Base-by-base conservation (phyloP, 345 rosid species). In the Ricinus communis region DNA sequence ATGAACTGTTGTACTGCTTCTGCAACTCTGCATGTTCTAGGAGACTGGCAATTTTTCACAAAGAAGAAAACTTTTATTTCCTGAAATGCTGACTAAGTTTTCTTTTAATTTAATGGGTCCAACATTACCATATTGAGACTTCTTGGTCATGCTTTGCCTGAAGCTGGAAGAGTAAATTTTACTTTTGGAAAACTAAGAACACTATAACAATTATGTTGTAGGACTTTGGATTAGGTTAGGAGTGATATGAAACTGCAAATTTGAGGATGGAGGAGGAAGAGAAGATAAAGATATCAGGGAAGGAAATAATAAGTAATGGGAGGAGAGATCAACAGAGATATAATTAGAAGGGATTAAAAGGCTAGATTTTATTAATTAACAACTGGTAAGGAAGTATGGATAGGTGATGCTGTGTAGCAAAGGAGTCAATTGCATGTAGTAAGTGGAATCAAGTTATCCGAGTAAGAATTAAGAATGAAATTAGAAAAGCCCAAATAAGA, bases 11-110 rank as follows among this genome's bases (percentile, higher is more conserved):
- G 40, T 22, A 49, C 41, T 16, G 31, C 12, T 15, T 60, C 5
- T 50, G 15, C 10, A 38, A 10, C 16, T 46, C 45, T 75, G 50
- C 40, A 50, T 52, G 50, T 61, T 66, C 49, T 63, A 54, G 53
- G 47, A 43, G 47, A 43, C 47, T 43, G 8, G 7, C 2, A 43
- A 43, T 4, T 43, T 43, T 43, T 4, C 13, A 43, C 47, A 43
- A 43, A 43, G 36, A 1, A 2, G 36, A 11, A 56, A 24, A 4
- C n/a, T n/a, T 13, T 22, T 14, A 56, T 3, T 56, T 4, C 25
- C 62, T 58, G 62, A 14, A 58, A 0, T 58, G 8, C 31, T 58
- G 62, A 31, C 61, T 57, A 14, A n/a, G 28, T 24, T 14, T 58
- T 36, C 28, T 25, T 40, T 50, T 41, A 14, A 21, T 31, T 19